These are phyloP conservation scores for Teunomyces gatunensis DNA, from an alignment of 805 yeast genomes.

Conservation along the genomic window DNA sequence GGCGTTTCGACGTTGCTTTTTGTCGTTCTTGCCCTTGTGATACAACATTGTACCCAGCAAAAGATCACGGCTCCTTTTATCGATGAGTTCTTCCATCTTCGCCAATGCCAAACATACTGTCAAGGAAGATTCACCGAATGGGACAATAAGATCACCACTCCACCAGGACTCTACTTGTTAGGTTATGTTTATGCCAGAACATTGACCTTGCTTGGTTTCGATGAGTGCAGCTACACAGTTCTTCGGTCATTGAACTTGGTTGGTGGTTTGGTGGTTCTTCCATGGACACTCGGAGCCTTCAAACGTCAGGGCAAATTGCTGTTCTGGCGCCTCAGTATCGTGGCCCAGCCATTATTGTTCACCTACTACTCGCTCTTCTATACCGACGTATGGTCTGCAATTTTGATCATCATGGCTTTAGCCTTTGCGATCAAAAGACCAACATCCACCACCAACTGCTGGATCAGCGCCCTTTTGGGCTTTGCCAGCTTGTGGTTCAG, in stretches of 20 bases:
- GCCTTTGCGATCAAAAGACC: constrained; percentile 40
- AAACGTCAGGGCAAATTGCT: constrained; percentile 12
- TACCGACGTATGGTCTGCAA: constrained; percentile 91
- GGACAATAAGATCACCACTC: constrained; percentile 93
- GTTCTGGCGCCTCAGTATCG: constrained; percentile 27
- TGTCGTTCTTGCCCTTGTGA: constrained; percentile 11
- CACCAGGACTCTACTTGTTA: constrained; percentile 80
- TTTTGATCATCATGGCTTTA: constrained; percentile 57
- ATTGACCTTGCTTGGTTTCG: constrained; percentile 31
- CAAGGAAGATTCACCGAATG: constrained; percentile 59
- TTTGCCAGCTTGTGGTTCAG: constrained; percentile 69
- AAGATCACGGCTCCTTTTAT: constrained; percentile 37
- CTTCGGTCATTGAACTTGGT: constrained; percentile 54
- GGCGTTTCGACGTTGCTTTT: background rate
- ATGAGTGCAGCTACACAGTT: constrained; percentile 20
- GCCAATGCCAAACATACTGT: constrained; percentile 72
- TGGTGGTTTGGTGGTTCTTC: constrained; percentile 60
- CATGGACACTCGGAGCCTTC: constrained; percentile 38
- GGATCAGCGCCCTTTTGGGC: constrained; percentile 53
- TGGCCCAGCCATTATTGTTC: constrained; percentile 65
- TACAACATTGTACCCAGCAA: constrained; percentile 10
- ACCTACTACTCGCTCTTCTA: constrained; percentile 78
- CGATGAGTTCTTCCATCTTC: constrained; percentile 85
- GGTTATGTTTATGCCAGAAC: constrained; percentile 39
- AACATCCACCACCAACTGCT: constrained; percentile 19